Conservation (phyloP, 306 rosid genomes). For the Fragaria vesca region DNA sequence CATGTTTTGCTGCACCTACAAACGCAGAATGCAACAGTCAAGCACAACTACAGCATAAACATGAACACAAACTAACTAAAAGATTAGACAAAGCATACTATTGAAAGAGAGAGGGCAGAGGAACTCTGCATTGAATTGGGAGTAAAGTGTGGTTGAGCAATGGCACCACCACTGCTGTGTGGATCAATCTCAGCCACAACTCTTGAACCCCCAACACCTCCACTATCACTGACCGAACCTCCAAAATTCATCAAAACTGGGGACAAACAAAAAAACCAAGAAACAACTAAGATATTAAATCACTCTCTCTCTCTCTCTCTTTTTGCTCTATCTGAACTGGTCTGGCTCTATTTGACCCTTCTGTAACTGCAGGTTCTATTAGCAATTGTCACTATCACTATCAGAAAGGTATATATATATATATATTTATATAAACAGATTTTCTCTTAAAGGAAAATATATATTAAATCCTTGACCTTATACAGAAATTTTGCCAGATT, state of each 20-base stretch:
- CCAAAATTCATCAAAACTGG: conserved; percentile 24
- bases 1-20: conserved; percentile 57
- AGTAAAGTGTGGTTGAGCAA: conserved; percentile 32
- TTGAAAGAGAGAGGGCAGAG: conserved; percentile 39
- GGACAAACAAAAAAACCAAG: not conserved
- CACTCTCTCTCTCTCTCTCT: conserved; percentile 18
- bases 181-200: conserved; percentile 39
- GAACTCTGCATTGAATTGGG: conserved; percentile 34
- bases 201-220: conserved; percentile 23
- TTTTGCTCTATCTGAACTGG: not conserved
- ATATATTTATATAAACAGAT: not conserved
- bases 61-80: not conserved
- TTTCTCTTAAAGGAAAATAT: not conserved
- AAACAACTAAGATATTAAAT: not conserved
- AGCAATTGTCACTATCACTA: conserved; percentile 33
- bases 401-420: conserved; percentile 11
- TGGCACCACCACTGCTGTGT: conserved; percentile 30
- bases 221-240: conserved; percentile 40
- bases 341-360: conserved; percentile 15
- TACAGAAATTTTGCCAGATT: conserved; percentile 21
- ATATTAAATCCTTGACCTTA: conserved; percentile 40
- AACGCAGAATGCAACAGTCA: conserved; percentile 17
- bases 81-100: conserved; percentile 35
- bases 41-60: not conserved
- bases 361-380: not conserved